Conservation (phyloP, 768 basidiomycete species). For the Symmetrospora coprosmae region DNA sequence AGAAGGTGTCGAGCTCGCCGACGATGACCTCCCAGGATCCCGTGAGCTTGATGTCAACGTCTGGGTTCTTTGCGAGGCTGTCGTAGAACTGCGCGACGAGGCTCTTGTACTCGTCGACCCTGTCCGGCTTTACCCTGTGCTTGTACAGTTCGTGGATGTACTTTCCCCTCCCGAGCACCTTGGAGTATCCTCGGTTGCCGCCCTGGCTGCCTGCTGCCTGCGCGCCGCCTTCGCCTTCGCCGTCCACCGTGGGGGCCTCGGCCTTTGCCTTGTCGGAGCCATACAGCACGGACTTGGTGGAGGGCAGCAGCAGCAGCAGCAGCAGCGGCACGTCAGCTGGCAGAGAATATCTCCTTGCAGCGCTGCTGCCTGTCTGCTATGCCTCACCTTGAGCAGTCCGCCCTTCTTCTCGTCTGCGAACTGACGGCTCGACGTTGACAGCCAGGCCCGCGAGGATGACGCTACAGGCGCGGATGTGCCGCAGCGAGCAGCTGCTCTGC, state of each 20-base stretch:
- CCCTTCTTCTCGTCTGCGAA: not conserved
- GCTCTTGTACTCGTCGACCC: slow-evolving; percentile 65
- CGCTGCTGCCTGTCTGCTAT: not conserved
- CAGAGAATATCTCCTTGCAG: not conserved
- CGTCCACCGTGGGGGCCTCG: slow-evolving; percentile 49
- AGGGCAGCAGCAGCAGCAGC: too few species aligned
- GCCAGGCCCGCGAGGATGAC: too few species aligned
- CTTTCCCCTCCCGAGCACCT: slow-evolving; percentile 80
- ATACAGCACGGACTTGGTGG: slow-evolving; percentile 63
- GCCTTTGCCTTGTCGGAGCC: slow-evolving; percentile 82
- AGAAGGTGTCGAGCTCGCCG: slow-evolving; percentile 77
- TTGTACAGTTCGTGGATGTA: slow-evolving; percentile 61
- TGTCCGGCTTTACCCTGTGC: slow-evolving; percentile 72
- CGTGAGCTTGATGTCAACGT: slow-evolving; percentile 68
- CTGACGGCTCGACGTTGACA: too few species aligned
- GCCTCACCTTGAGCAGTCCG: not conserved
- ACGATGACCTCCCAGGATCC: slow-evolving; percentile 87
- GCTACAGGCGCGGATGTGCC: too few species aligned
- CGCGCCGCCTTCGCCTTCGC: not conserved
- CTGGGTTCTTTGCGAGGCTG: slow-evolving; percentile 57
- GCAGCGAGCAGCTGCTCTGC: too few species aligned
- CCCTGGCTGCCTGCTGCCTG: not conserved
- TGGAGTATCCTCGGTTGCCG: slow-evolving; percentile 66
- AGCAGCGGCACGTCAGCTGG: too few species aligned
- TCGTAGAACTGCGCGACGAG: slow-evolving; percentile 78